These are phyloP conservation scores for Leishmania major DNA, from an alignment of 208 protist species.

Conservation along the genomic window DNA sequence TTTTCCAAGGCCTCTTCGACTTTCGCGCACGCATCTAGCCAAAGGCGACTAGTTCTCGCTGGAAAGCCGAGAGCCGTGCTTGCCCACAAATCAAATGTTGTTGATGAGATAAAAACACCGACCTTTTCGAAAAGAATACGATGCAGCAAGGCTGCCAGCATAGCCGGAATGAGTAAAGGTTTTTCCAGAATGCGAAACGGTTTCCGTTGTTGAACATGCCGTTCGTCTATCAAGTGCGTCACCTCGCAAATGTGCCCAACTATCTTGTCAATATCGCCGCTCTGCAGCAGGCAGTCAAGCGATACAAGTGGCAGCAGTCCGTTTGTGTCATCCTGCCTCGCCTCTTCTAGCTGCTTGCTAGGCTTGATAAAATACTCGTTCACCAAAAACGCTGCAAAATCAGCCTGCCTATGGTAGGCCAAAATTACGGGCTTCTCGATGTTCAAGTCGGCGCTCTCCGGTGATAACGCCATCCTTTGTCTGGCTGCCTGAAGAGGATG, in stretches of 20 bases:
- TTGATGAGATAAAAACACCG: slow-evolving; percentile 31
- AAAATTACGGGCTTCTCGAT: not conserved
- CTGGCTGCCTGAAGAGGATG: not conserved
- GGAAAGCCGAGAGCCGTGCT: slow-evolving; percentile 8
- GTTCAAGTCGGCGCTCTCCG: not conserved
- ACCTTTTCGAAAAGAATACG: slow-evolving; percentile 20
- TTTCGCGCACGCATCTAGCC: slow-evolving; percentile 18
- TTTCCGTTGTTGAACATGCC: slow-evolving; percentile 18
- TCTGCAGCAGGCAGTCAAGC: slow-evolving; percentile 3
- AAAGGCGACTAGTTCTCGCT: slow-evolving; percentile 11
- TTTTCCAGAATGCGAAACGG: slow-evolving; percentile 28
- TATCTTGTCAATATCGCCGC: not conserved
- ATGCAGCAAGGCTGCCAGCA: slow-evolving; percentile 30
- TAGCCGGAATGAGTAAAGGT: slow-evolving; percentile 31
- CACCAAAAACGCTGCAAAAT: slow-evolving; percentile 29
- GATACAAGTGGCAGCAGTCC: slow-evolving; percentile 6
- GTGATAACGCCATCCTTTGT: not conserved
- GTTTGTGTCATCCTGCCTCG: slow-evolving; percentile 5
- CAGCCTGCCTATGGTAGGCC: slow-evolving; percentile 6
- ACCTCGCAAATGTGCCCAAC: slow-evolving; percentile 21
- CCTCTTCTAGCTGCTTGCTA: slow-evolving; percentile 5
- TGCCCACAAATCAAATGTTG: slow-evolving; percentile 27
- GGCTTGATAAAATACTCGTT: slow-evolving; percentile 28
- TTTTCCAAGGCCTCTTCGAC: slow-evolving; percentile 9
- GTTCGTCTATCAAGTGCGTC: slow-evolving; percentile 30